Evolutionary conservation across 345 rosid genomes (phyloP).

Genomic region (Rhizophora apiculata): DNA sequence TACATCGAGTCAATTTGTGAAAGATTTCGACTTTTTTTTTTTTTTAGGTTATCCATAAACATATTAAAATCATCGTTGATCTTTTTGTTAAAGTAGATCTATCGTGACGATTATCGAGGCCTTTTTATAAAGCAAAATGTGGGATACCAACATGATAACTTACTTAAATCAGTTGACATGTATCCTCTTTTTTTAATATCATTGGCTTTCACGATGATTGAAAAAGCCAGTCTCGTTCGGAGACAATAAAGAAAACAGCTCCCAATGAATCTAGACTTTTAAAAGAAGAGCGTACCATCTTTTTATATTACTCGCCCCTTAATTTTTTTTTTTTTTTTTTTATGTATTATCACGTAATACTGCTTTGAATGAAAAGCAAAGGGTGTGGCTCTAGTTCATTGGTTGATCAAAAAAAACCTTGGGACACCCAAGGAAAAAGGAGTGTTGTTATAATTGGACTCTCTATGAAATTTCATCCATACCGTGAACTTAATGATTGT

Average conservation of each 20-base stretch:
- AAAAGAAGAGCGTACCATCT: constrained; percentile 8
- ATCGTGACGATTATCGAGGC: constrained; percentile 6
- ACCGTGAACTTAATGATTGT: no score
- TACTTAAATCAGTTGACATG: constrained; percentile 33
- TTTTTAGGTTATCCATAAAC: no score
- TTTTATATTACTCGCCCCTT: no score
- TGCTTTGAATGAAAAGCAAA: no score
- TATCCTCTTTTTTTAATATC: not conserved
- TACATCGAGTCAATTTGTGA: no score
- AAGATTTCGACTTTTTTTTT: no score
- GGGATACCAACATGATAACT: constrained; percentile 43
- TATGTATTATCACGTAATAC: no score
- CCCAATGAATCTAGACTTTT: constrained; percentile 18
- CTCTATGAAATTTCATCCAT: no score
- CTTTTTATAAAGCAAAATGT: constrained; percentile 32
- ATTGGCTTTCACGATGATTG: constrained; percentile 24
- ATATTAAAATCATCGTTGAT: not conserved
- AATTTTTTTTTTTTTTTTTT: no score
- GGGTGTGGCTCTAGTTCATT: no score
- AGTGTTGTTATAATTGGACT: constrained; percentile 12
- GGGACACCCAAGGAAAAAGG: constrained; percentile 1
- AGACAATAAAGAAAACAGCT: constrained; percentile 27
- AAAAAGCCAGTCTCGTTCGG: constrained; percentile 16
- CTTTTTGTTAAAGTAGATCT: constrained; percentile 19
- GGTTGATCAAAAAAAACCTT: no score